These are phyloP conservation scores for Dictyostelium firmibasis DNA, from an alignment of 78 protist species.

Conservation along the genomic window DNA sequence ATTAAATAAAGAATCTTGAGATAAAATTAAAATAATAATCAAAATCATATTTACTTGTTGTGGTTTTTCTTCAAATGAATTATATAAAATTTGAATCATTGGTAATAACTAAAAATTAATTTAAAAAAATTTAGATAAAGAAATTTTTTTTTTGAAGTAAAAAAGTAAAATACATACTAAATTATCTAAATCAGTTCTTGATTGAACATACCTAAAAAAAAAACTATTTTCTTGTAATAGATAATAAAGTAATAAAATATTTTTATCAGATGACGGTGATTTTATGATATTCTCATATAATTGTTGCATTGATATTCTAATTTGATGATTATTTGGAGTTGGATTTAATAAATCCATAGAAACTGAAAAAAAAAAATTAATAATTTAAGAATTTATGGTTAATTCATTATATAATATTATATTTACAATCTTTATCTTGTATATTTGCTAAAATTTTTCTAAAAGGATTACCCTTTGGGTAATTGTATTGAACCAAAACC, in stretches of 20 bases:
- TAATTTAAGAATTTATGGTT: neutral
- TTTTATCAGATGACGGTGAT: constrained; percentile 68
- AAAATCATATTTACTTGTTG: constrained; percentile 82
- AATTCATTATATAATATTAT: neutral
- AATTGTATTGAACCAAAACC: constrained; percentile 37
- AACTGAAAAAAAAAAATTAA: neutral
- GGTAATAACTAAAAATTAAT: constrained; percentile 44
- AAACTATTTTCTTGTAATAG: constrained; percentile 76
- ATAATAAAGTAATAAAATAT: constrained; percentile 76
- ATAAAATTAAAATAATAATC: constrained; percentile 68
- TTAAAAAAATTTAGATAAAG: neutral
- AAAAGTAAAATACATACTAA: neutral
- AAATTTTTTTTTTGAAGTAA: neutral
- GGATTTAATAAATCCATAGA: neutral
- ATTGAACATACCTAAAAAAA: constrained; percentile 76
- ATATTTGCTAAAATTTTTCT: constrained; percentile 35
- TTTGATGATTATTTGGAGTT: neutral
- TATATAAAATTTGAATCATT: constrained; percentile 65
- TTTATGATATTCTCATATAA: constrained; percentile 32
- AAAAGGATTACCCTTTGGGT: constrained; percentile 62
- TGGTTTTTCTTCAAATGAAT: constrained; percentile 67
- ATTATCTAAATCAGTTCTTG: constrained; percentile 78
- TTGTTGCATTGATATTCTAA: constrained; percentile 61
- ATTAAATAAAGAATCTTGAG: constrained; percentile 74
- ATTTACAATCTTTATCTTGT: constrained; percentile 58